Base-by-base conservation (phyloP, 2,329 filamentous ascomycete species). In the Colletotrichum eremochloae region DNA sequence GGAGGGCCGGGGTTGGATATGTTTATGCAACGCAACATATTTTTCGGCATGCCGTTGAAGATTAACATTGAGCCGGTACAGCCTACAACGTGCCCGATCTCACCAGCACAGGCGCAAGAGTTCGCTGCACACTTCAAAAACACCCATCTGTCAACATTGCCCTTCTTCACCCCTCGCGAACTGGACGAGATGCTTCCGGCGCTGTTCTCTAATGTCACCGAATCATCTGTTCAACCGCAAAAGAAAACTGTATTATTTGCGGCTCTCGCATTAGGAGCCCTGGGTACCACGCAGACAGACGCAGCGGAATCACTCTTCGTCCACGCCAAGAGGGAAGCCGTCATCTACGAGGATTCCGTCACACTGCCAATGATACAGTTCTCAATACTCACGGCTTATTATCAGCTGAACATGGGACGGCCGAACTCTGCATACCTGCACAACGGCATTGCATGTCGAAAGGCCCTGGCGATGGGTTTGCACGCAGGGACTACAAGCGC, bases 301-400 rank as follows among this genome's bases (percentile, higher is more conserved):
- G 31, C 70, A 24, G 78, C 77, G 2, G 78, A 80, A 42, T 61
- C 74, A 9, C 65, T 80, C 2, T 74, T 78, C 38, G 72, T 71
- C 9, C 74, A 76, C 55, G 77, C 78, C 38, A 78, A 79, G 56
- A 75, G 73, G 12, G 75, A 77, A 48, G 77, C 75, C 1, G 56
- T 74, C 2, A 56, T 76, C 5, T 79, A 76, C 44, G 78, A 80
- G 38, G 78, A 80, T 33, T 76, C 76, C 7, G 78, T 79, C n/a
- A 80, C 76, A 7, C 64, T 80, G n/a, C 74, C 76, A 3, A 79
- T 79, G 77, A 75, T 80, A 4, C 78, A 80, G 53, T 75, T 77
- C 44, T 78, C 77, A 0, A 65, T 80, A 14, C 63, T 79, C 5
- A 40, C 77, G 31, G 75, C 78, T 6, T 74, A 77, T 15, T 79